These are phyloP conservation scores for Petunia axillaris DNA, from an alignment of 257 asterid genomes.

Conservation along the genomic window DNA sequence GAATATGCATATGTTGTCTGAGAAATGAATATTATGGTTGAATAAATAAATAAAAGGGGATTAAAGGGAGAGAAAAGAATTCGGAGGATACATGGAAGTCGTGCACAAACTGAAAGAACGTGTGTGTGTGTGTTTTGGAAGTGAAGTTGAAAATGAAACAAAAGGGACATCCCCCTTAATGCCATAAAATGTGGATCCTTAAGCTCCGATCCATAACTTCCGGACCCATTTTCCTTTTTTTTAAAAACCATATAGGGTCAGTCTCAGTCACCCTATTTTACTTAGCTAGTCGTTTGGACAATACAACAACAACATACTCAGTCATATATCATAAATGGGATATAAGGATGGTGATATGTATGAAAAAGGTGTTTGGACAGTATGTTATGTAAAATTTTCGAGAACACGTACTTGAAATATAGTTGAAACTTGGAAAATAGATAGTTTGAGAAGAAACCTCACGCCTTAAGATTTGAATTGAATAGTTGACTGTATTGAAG, in stretches of 20 bases:
- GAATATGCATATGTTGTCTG: neutral
- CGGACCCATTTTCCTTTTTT: slow-evolving; percentile 28
- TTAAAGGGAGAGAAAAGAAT: slow-evolving; percentile 19
- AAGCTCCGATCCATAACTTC: slow-evolving; percentile 52
- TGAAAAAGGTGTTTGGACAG: too few relatives aligned
- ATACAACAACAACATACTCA: too few relatives aligned
- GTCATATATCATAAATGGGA: too few relatives aligned
- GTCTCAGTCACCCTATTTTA: too few relatives aligned
- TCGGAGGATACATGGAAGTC: slow-evolving; percentile 24
- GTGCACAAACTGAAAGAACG: slow-evolving; percentile 34
- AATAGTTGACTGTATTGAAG: too few relatives aligned
- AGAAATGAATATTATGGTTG: neutral
- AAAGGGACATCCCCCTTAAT: slow-evolving; percentile 20
- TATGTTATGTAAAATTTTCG: too few relatives aligned
- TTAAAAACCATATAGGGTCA: neutral
- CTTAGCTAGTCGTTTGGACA: too few relatives aligned
- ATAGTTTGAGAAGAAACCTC: too few relatives aligned
- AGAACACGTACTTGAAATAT: too few relatives aligned
- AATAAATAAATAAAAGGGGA: neutral
- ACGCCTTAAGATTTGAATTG: too few relatives aligned
- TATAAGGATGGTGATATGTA: too few relatives aligned
- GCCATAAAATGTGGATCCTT: slow-evolving; percentile 58
- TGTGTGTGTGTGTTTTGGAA: neutral
- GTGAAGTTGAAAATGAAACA: slow-evolving; percentile 13
- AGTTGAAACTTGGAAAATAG: too few relatives aligned